Conservation (phyloP, 305 asterid genomes). For the Fraxinus platypoda region DNA sequence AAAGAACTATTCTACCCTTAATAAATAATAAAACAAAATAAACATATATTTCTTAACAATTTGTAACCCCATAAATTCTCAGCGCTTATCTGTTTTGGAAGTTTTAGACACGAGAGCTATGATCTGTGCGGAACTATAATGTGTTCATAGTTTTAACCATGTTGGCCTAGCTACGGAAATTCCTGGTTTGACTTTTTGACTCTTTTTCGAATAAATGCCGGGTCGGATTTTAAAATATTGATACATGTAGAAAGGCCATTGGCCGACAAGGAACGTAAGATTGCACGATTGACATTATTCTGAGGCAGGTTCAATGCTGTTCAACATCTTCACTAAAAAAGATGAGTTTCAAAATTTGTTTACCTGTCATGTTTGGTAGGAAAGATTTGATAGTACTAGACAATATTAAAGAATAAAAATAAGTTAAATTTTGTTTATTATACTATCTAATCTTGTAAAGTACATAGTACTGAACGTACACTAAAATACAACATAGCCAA, state of each 20-base stretch:
- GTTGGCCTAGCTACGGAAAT: background rate
- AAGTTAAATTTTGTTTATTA: background rate
- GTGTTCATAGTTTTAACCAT: background rate
- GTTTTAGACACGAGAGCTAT: background rate
- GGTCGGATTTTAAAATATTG: background rate
- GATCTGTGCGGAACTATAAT: background rate
- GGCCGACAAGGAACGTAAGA: background rate
- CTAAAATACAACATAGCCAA: background rate
- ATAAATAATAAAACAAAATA: no score
- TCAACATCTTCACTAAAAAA: background rate
- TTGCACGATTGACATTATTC: background rate
- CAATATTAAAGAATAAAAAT: background rate
- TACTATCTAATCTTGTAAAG: background rate
- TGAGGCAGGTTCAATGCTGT: background rate
- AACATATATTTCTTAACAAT: no score
- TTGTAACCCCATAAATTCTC: background rate
- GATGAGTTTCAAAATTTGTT: background rate
- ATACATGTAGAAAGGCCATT: background rate
- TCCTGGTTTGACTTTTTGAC: background rate
- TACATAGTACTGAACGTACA: background rate
- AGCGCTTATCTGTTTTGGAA: background rate
- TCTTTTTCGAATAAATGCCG: background rate
- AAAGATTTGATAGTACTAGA: background rate
- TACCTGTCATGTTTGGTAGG: background rate
- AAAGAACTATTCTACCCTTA: no score